These are phyloP conservation scores for Begonia peltatifolia DNA, from an alignment of 306 rosid species.

Conservation along the genomic window DNA sequence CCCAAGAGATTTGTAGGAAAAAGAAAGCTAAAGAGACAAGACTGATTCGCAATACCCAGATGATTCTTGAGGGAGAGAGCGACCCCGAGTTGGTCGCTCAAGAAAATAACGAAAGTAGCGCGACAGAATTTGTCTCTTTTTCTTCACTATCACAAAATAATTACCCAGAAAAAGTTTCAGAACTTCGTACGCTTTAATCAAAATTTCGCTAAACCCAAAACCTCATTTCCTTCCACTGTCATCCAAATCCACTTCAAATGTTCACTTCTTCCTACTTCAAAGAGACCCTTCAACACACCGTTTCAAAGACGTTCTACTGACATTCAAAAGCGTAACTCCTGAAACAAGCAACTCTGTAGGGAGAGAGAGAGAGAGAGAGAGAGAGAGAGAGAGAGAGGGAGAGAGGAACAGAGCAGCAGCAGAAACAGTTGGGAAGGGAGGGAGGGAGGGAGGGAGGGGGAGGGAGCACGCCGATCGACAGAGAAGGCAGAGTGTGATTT, in stretches of 20 bases:
- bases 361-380: not conserved
- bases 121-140: too few species aligned
- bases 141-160: too few species aligned
- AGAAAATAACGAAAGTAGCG: too few species aligned
- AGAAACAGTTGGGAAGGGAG: not conserved
- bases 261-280: too few species aligned
- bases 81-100: not conserved
- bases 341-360: not conserved
- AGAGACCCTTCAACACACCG: too few species aligned
- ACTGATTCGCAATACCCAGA: not conserved
- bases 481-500: too few species aligned
- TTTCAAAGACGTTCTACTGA: not conserved
- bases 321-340: not conserved
- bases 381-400: not conserved
- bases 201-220: not conserved
- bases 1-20: constrained; percentile 1
- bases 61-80: constrained; percentile 1
- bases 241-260: not conserved
- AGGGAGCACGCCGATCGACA: not conserved
- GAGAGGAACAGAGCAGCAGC: not conserved
- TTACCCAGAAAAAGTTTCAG: too few species aligned
- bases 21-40: constrained; percentile 2
- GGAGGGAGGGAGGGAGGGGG: not conserved
- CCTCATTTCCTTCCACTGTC: constrained; percentile 5
- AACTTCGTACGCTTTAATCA: too few species aligned